A percentile compares a stretch with the other conserved stretches of the same genome.
These are phyloP conservation scores for Ehretia macrophylla DNA, from an alignment of 257 asterid genomes.

Conservation along the genomic window DNA sequence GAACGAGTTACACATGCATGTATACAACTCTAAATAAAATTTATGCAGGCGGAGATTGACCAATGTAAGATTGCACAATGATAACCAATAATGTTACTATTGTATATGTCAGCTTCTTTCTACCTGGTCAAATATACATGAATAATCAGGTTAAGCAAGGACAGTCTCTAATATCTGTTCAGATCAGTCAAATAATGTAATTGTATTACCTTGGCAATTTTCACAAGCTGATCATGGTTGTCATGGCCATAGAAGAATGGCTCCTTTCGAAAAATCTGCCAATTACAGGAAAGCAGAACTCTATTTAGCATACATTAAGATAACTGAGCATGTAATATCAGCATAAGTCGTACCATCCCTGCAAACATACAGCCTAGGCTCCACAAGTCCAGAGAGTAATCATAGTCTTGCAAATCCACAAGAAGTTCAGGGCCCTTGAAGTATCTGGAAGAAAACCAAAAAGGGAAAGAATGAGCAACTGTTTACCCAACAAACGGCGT, in stretches of 20 bases:
- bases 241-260: constrained; percentile 34
- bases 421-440: constrained; percentile 51
- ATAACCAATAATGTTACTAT: too few relatives aligned
- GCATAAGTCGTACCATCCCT: constrained; percentile 30
- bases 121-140: too few relatives aligned
- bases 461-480: neutral
- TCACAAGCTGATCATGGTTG: constrained; percentile 32
- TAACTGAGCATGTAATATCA: neutral
- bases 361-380: constrained; percentile 64
- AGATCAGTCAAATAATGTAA: neutral
- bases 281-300: neutral
- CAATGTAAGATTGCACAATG: too few relatives aligned
- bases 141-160: too few relatives aligned
- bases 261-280: constrained; percentile 31
- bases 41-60: neutral
- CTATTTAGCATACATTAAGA: too few relatives aligned
- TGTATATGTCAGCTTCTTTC: too few relatives aligned
- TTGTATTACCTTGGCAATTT: constrained; percentile 27
- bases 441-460: constrained; percentile 17
- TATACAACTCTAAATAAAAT: too few relatives aligned
- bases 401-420: constrained; percentile 73
- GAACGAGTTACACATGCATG: constrained; percentile 1
- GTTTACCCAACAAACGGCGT: too few relatives aligned
- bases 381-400: constrained; percentile 74
- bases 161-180: too few relatives aligned